Conservation (phyloP, 495 filamentous ascomycete genomes). For the Podospora conica region DNA sequence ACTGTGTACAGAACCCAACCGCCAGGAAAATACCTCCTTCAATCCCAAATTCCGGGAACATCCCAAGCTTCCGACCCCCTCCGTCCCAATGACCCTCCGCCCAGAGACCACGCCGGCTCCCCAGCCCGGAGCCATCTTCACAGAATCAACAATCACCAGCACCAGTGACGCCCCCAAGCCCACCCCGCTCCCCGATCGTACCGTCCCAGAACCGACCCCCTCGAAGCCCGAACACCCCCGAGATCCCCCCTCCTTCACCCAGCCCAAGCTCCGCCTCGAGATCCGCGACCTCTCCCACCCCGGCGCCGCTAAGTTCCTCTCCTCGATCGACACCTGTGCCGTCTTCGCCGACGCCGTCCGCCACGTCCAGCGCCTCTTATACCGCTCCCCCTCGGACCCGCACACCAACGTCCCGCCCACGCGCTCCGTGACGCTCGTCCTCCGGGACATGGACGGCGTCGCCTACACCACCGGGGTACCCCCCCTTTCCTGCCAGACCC, state of each 20-base stretch:
- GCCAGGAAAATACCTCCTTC: neutral
- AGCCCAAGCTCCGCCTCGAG: constrained; percentile 65
- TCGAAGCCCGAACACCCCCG: neutral
- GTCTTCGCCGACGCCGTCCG: constrained; percentile 56
- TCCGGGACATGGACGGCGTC: constrained; percentile 72
- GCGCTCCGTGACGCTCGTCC: constrained; percentile 81
- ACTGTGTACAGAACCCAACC: neutral
- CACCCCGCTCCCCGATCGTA: constrained; percentile 4
- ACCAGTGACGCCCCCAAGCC: constrained; percentile 8
- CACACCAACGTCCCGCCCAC: constrained; percentile 40
- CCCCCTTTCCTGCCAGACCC: neutral
- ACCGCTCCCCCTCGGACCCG: constrained; percentile 38
- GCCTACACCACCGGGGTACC: constrained; percentile 74
- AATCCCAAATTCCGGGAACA: neutral
- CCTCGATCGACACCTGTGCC: constrained; percentile 48
- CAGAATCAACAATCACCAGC: constrained; percentile 11
- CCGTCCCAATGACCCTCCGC: neutral
- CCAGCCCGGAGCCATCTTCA: neutral
- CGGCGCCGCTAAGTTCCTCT: constrained; percentile 58
- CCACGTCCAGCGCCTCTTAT: constrained; percentile 60
- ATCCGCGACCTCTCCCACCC: constrained; percentile 62
- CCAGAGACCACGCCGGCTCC: neutral
- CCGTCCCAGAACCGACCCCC: neutral
- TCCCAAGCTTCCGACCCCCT: neutral
- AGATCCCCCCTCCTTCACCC: constrained; percentile 25